phyloP scores from a whole-genome alignment of 352 stramenopile genomes.

The Poterioochromonas sp. region DNA sequence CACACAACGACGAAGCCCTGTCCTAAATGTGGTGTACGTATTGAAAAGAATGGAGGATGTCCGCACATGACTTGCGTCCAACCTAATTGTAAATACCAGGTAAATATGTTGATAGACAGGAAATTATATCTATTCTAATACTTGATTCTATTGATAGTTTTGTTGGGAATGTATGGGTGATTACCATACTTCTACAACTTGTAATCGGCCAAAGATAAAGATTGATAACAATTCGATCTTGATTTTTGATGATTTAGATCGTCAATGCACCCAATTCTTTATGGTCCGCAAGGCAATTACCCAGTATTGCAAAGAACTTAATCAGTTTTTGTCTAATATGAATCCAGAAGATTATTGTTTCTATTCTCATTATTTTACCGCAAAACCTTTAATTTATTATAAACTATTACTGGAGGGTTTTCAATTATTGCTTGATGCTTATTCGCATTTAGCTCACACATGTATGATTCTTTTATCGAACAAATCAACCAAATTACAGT shows the following conservation, averaged over 20 bases:
- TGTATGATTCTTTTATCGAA: neutral
- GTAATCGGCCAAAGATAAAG: slow-evolving; percentile 3
- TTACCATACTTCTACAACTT: slow-evolving; percentile 1
- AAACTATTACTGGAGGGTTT: neutral
- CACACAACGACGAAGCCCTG: slow-evolving; percentile 24
- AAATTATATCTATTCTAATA: too few species aligned
- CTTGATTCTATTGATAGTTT: neutral
- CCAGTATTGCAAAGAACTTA: too few species aligned
- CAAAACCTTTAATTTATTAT: neutral
- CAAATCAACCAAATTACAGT: neutral
- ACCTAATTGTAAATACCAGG: slow-evolving; percentile 24
- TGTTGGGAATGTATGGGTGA: slow-evolving; percentile 23
- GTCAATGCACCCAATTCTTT: slow-evolving; percentile 12
- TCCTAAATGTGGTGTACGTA: slow-evolving; percentile 11
- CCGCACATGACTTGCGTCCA: slow-evolving; percentile 27
- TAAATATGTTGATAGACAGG: too few species aligned
- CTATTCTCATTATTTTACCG: neutral
- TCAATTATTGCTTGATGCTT: neutral
- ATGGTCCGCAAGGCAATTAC: neutral
- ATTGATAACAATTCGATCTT: neutral
- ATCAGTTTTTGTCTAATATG: neutral
- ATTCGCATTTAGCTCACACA: slow-evolving; percentile 10
- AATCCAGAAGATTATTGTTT: neutral
- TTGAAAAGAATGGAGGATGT: slow-evolving; percentile 26
- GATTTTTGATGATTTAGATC: slow-evolving; percentile 17